Evolutionary conservation across 2,329 filamentous ascomycete species (phyloP).

Genomic region (Hypoxylon sp.): DNA sequence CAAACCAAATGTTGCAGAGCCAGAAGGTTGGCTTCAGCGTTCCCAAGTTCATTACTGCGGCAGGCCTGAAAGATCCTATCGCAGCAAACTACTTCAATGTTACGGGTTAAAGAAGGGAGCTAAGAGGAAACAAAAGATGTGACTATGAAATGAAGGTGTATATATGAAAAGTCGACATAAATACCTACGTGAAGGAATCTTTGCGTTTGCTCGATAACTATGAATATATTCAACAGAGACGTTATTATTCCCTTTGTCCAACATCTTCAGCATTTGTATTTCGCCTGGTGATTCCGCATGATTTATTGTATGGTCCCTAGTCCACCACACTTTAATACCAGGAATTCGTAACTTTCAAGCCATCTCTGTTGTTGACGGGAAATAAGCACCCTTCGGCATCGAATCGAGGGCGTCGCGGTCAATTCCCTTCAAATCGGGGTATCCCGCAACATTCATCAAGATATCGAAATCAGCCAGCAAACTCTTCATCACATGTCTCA

Average conservation of each 20-base stretch:
- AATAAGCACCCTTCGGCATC: constrained; percentile 59
- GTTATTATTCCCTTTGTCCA: constrained; percentile 33
- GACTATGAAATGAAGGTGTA: constrained; percentile 6
- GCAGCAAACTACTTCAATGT: constrained; percentile 57
- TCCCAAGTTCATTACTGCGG: constrained; percentile 52
- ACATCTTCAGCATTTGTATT: not conserved
- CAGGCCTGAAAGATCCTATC: constrained; percentile 51
- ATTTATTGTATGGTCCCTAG: not conserved
- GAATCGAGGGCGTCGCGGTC: constrained; percentile 61
- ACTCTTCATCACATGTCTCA: constrained; percentile 73
- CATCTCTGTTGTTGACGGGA: constrained; percentile 48
- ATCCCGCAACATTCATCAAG: constrained; percentile 71
- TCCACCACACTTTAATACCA: too few relatives aligned
- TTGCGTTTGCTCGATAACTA: constrained; percentile 26
- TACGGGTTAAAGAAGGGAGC: constrained; percentile 47
- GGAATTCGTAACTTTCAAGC: constrained; percentile 27
- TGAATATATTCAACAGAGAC: constrained; percentile 28
- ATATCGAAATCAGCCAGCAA: constrained; percentile 75
- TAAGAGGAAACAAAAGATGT: not conserved
- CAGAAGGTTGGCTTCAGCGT: constrained; percentile 56
- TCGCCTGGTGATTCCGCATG: not conserved
- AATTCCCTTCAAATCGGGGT: constrained; percentile 67
- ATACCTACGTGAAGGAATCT: constrained; percentile 20
- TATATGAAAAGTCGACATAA: constrained; percentile 26
- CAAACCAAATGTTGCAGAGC: constrained; percentile 52